These are phyloP conservation scores for Leishmania aethiopica DNA, from an alignment of 208 protist species.

Conservation along the genomic window DNA sequence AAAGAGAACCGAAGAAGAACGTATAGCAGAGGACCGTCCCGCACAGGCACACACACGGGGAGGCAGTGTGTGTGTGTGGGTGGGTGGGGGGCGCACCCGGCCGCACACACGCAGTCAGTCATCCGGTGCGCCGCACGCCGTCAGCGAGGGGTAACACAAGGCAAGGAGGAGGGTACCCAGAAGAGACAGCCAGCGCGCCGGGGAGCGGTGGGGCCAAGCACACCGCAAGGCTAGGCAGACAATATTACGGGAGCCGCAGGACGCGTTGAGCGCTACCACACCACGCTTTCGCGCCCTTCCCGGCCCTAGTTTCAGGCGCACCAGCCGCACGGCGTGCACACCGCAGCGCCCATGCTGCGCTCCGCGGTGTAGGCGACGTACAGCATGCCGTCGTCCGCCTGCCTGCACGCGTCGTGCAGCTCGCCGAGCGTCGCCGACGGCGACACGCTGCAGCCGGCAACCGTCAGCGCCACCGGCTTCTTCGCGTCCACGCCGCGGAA, in stretches of 20 bases:
- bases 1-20: too few relatives aligned
- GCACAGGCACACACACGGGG: too few relatives aligned
- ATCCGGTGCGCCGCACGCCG: too few relatives aligned
- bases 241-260: not conserved
- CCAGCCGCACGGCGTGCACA: not conserved
- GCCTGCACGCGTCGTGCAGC: slow-evolving; percentile 36
- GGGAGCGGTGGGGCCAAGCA: not conserved
- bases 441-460: slow-evolving; percentile 29
- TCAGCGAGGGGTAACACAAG: too few relatives aligned
- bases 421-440: slow-evolving; percentile 31
- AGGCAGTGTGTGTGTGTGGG: too few relatives aligned
- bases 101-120: too few relatives aligned
- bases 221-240: not conserved
- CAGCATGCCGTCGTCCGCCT: slow-evolving; percentile 42
- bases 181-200: not conserved
- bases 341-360: not conserved
- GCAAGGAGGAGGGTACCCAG: too few relatives aligned
- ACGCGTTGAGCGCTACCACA: not conserved
- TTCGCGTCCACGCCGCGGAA: slow-evolving; percentile 17
- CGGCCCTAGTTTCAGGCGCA: not conserved
- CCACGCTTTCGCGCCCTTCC: not conserved
- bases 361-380: slow-evolving; percentile 36
- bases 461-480: slow-evolving; percentile 30
- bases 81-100: too few relatives aligned
- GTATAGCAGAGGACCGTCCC: too few relatives aligned